Evolutionary conservation across 2,329 filamentous ascomycete species (phyloP), one percentile per base, ranked within the genome.

Genomic region (Pseudopithomyces chartarum): DNA sequence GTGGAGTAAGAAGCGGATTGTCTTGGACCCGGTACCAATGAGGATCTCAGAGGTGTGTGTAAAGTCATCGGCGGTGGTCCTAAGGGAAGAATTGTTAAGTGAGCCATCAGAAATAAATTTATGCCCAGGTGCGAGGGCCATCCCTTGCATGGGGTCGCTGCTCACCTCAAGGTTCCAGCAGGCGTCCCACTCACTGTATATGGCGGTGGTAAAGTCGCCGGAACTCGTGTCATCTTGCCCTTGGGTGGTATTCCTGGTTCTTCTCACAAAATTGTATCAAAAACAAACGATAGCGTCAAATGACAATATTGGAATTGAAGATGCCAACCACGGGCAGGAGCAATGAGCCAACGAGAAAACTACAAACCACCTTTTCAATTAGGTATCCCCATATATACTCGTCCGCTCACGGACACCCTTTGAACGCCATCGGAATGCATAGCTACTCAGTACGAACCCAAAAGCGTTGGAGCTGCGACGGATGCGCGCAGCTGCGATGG

Each of bases 1-100:
- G 69, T 83, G 81, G 12, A 84, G 69, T 50, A 76, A 69, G 63
- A 80, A 83, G 15, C 67, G 74, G 5, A 72, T 76, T 19, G 65
- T 60, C 11, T 73, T 67, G 38, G 75, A 69, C 23, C 80, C 80
- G 26, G 82, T 70, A 46, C 80, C 80, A 29, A 82, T 70, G 45
- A 75, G 64, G 42, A 77, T 62, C 26, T 63, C 69, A 6, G 68
- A 62, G 39, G 73, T 76, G 19, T 71, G 75, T 6, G 76, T 75
- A 57, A 80, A 73, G 54, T 73, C 73, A 42, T 75, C 70, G 59
- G 80, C 74, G 45, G 75, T 74, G 19, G 76, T 69, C 60, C 62
- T 81, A 66, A 33, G 34, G 13, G 42, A 36, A 15, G n/a, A 11
- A 13, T n/a, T 19, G 8, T 42, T 32, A 40, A 39, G 48, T 50